Percentiles rank a stretch among this genome's conserved stretches.
Conservation (phyloP, 305 asterid genomes). For the Solanum hybrid region DNA sequence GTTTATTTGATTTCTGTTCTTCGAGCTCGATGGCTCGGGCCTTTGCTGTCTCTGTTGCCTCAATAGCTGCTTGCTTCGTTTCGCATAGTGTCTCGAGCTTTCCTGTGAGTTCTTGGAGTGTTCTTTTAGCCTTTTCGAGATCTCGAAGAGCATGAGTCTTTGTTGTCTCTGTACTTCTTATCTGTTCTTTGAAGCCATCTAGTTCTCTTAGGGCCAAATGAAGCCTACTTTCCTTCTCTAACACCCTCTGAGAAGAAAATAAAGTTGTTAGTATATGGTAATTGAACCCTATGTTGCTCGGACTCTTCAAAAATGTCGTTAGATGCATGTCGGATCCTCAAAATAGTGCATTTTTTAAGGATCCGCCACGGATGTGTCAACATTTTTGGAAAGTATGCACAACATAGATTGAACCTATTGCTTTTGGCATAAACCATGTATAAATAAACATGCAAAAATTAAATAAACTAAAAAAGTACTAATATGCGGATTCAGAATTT, state of each 20-base stretch:
- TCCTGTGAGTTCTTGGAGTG: conserved; percentile 60
- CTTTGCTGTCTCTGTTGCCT: conserved; percentile 50
- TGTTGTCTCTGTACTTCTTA: conserved; percentile 37
- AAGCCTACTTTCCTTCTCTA: conserved; percentile 82
- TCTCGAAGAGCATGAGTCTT: conserved; percentile 54
- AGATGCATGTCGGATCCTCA: rapidly evolving
- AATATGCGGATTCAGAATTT: not conserved
- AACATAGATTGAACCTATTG: not conserved
- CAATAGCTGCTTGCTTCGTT: conserved; percentile 68
- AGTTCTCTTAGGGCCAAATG: conserved; percentile 59
- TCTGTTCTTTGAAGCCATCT: conserved; percentile 52
- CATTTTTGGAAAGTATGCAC: not conserved
- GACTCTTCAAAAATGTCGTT: not conserved
- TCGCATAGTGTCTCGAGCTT: conserved; percentile 70
- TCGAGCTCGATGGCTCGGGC: conserved; percentile 39
- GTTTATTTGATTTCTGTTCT: conserved; percentile 35
- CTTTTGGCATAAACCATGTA: not conserved
- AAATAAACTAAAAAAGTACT: not conserved
- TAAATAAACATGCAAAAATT: not conserved
- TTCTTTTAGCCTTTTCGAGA: conserved; percentile 49
- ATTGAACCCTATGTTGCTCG: not conserved
- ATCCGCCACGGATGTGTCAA: not conserved
- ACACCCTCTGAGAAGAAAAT: conserved; percentile 42
- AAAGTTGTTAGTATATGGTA: not conserved
- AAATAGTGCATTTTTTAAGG: no score